phyloP scores from a whole-genome alignment of 371 early-diverging fungal genomes.

The Haplosporangium sp. region DNA sequence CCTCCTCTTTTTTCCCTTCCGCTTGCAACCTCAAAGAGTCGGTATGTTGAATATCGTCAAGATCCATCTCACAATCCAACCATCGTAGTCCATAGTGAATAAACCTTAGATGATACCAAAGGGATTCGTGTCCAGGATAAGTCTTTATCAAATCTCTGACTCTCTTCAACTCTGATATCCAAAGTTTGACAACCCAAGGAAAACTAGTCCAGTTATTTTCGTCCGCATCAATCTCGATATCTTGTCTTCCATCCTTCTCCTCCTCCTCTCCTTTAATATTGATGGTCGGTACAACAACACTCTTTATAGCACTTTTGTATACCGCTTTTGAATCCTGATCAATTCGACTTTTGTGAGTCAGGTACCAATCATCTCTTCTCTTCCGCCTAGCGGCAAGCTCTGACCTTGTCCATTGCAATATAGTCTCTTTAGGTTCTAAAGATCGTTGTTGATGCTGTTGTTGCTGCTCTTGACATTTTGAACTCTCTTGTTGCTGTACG shows the following conservation, averaged over 20 bases:
- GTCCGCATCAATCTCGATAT: slow-evolving; percentile 11
- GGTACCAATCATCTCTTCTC: slow-evolving; percentile 3
- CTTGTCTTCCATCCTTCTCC: neutral
- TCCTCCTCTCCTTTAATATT: neutral
- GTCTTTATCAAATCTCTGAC: slow-evolving; percentile 50
- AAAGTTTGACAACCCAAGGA: slow-evolving; percentile 39
- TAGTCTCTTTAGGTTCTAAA: neutral
- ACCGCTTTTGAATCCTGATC: neutral
- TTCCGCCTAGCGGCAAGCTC: slow-evolving; percentile 23
- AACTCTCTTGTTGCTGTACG: slow-evolving; percentile 8
- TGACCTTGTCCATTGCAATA: slow-evolving; percentile 37
- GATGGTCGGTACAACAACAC: neutral
- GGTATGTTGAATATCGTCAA: neutral
- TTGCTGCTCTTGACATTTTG: neutral
- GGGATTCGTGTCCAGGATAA: slow-evolving; percentile 69
- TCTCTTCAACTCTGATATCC: slow-evolving; percentile 56
- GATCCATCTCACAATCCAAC: slow-evolving; percentile 39
- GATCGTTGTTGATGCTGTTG: neutral
- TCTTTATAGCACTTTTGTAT: slow-evolving; percentile 21
- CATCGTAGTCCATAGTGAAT: slow-evolving; percentile 50
- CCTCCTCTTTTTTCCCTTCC: neutral
- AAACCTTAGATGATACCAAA: slow-evolving; percentile 72
- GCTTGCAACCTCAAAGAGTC: no score
- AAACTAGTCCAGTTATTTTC: slow-evolving; percentile 9
- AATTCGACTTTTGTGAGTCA: neutral